Evolutionary conservation across 768 basidiomycete genomes (phyloP).

Genomic region (Psilocybe cyanescens): DNA sequence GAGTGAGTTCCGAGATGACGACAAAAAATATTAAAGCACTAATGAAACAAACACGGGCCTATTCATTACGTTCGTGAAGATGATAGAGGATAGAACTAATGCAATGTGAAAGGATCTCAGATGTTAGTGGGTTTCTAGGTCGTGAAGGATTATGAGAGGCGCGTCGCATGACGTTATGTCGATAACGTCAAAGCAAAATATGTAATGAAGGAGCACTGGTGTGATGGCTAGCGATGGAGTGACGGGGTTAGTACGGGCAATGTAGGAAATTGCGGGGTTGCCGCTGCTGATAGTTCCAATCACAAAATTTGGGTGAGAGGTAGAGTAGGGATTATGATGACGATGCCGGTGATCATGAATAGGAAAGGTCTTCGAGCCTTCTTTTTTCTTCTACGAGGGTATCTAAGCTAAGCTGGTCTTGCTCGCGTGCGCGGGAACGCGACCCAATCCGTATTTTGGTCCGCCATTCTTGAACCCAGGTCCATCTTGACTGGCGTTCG

Average conservation of each 20-base stretch:
- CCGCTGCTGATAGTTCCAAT: constrained; percentile 9
- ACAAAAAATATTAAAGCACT: constrained; percentile 2
- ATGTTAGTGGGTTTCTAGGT: constrained; percentile 6
- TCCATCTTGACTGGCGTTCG: constrained; percentile 44
- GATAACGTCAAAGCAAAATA: not conserved
- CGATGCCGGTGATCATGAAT: constrained; percentile 14
- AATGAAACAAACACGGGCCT: constrained; percentile 8
- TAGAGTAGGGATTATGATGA: not conserved
- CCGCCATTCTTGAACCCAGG: constrained; percentile 74
- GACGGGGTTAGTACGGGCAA: not conserved
- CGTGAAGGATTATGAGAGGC: constrained; percentile 1
- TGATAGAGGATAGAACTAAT: constrained; percentile 13
- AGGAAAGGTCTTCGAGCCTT: constrained; percentile 41
- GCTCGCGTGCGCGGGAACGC: constrained; percentile 51
- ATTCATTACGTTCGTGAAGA: constrained; percentile 25
- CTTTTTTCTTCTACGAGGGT: constrained; percentile 62
- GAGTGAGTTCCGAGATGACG: constrained; percentile 9
- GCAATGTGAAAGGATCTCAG: constrained; percentile 3
- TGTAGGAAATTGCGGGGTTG: not conserved
- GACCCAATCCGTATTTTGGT: constrained; percentile 60
- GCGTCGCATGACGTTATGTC: not conserved
- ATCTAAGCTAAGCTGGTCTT: constrained; percentile 49
- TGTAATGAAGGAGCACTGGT: not conserved
- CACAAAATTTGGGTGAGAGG: constrained; percentile 8
- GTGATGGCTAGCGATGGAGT: not conserved